phyloP scores from a whole-genome alignment of 2,329 filamentous ascomycete genomes.

The Alternaria consortialis region DNA sequence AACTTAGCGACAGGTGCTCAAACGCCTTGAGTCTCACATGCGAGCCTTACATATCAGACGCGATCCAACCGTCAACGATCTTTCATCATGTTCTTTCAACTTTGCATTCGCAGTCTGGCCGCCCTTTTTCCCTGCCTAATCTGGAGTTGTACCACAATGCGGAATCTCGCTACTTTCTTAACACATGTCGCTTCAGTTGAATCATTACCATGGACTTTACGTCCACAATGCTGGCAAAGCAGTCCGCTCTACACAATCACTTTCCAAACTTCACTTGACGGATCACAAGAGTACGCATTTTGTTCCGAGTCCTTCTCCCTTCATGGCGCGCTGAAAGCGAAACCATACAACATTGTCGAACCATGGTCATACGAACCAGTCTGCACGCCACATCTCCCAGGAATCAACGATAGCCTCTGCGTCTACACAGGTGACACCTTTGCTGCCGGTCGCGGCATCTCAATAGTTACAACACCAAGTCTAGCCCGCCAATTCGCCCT shows the following conservation, averaged over 20 bases:
- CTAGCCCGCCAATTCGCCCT: conserved; percentile 33
- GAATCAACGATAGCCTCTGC: conserved; percentile 39
- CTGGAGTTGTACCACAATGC: background rate
- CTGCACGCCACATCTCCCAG: conserved; percentile 35
- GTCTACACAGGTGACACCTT: conserved; percentile 43
- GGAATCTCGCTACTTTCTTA: background rate
- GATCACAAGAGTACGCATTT: conserved; percentile 10
- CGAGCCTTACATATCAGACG: conserved; percentile 8
- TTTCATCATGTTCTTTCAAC: background rate
- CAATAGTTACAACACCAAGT: conserved; percentile 45
- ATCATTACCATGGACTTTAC: conserved; percentile 10
- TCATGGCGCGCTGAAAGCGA: background rate
- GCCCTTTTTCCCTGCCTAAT: background rate
- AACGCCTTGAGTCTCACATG: conserved; percentile 31
- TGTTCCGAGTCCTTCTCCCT: background rate
- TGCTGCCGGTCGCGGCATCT: conserved; percentile 42
- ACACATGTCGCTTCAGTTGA: background rate
- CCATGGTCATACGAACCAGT: conserved; percentile 41
- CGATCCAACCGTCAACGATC: background rate
- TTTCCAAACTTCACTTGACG: conserved; percentile 26
- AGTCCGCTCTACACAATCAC: conserved; percentile 18
- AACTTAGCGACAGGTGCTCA: conserved; percentile 16
- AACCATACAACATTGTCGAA: conserved; percentile 1
- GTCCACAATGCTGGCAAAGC: conserved; percentile 41
- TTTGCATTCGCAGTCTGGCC: background rate